Conservation (phyloP, 2,329 filamentous ascomycete genomes). For the Dothistroma pini region DNA sequence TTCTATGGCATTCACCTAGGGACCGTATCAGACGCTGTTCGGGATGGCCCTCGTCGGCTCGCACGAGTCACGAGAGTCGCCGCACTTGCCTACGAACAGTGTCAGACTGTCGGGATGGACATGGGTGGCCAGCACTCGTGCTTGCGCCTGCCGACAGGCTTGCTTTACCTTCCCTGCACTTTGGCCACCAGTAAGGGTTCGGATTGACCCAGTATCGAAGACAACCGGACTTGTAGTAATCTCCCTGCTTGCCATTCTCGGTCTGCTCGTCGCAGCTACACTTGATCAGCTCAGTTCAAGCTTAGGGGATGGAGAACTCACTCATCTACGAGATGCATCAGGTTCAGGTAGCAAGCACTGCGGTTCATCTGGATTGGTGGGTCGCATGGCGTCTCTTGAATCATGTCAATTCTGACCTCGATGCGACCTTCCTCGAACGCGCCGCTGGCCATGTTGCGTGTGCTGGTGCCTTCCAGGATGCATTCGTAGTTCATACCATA, state of each 20-base stretch:
- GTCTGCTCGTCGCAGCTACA: conserved; percentile 8
- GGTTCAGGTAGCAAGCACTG: conserved; percentile 3
- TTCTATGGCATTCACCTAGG: background rate
- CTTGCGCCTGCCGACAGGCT: background rate
- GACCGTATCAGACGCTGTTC: background rate
- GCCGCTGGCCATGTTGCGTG: background rate
- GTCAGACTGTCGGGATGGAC: background rate
- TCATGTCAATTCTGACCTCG: conserved; percentile 1
- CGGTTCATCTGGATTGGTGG: background rate
- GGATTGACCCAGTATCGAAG: conserved; percentile 14
- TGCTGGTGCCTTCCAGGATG: conserved; percentile 2
- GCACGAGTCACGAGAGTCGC: background rate
- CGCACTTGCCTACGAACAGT: background rate
- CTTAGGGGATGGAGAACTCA: background rate
- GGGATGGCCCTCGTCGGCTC: background rate
- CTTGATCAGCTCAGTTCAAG: background rate
- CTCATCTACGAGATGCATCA: conserved; percentile 7
- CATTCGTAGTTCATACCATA: background rate
- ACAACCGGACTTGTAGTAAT: conserved; percentile 10
- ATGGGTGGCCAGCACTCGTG: background rate
- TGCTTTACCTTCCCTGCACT: background rate
- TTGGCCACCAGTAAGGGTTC: conserved; percentile 13
- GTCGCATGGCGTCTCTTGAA: background rate
- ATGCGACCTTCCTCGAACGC: conserved; percentile 8
- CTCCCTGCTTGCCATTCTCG: conserved; percentile 14